Conservation (phyloP, 2,329 filamentous ascomycete genomes). For the Furcasterigmium furcatum region DNA sequence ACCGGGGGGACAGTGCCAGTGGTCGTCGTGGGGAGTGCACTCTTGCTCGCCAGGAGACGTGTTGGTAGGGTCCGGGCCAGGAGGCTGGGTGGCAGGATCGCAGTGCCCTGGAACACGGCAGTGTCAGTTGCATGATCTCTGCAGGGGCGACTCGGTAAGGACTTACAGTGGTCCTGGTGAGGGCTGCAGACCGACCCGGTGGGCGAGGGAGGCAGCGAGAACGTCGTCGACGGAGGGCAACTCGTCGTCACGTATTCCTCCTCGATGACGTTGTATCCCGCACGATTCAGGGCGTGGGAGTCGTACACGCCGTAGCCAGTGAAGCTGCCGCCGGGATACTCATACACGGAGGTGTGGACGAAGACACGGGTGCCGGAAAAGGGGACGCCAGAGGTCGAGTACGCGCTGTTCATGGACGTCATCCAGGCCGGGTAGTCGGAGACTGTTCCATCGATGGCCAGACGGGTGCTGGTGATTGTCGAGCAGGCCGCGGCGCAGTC, state of each 20-base stretch:
- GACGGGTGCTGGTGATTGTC: constrained; percentile 17
- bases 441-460: constrained; percentile 15
- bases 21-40: constrained; percentile 5
- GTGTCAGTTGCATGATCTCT: not conserved
- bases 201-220: constrained; percentile 1
- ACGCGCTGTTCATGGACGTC: constrained; percentile 15
- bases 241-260: constrained; percentile 4
- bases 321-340: constrained; percentile 11
- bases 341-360: constrained; percentile 11
- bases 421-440: constrained; percentile 13
- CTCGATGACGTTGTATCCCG: constrained; percentile 15
- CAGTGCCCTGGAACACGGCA: constrained; percentile 12
- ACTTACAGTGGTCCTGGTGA: constrained; percentile 4
- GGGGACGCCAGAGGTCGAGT: constrained; percentile 14
- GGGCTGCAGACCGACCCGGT: constrained; percentile 2
- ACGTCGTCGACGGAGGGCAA: constrained; percentile 6
- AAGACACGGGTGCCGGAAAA: constrained; percentile 14
- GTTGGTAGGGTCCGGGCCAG: constrained; percentile 9
- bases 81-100: constrained; percentile 10
- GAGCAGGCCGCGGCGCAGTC: constrained; percentile 19
- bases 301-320: constrained; percentile 17
- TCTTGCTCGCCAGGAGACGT: constrained; percentile 1
- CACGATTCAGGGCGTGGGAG: constrained; percentile 13
- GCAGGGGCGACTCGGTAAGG: not conserved
- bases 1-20: constrained; percentile 12